Base-by-base conservation (phyloP, 2,329 filamentous ascomycete genomes). In the Microcyclosporella mali region DNA sequence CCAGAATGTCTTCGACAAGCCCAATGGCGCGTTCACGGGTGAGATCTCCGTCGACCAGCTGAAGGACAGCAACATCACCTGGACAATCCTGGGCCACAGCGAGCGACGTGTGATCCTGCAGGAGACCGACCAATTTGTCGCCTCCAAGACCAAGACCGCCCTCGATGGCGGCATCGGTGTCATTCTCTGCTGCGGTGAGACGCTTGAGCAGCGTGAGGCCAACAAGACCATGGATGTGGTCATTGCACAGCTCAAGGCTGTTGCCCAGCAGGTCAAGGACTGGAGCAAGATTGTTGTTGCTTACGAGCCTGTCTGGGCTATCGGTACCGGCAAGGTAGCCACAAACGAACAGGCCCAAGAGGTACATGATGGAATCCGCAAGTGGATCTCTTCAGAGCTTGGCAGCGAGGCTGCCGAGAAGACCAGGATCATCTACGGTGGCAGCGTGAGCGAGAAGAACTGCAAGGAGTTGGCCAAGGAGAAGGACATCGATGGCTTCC, bases 371-470 rank as follows among this genome's bases (percentile, higher is more conserved):
- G 88, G 85, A 55, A 94, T 98, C 71, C 85, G 92, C 59, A 73
- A 81, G 62, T 97, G 89, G 87, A 77, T 98, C 64, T 67, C 63
- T 50, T 79, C 82, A 63, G 78, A 81, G 61, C 78, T 89, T 58
- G 86, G 94, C 53, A 72, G 79, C 63, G 76, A 85, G 65, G 86
- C 84, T 44, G 81, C 88, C 35, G 88, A 94, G 53, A 81, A 84
- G 72, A 95, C 89, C 50, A 81, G 92, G 60, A 87, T 98, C 66
- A 83, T 98, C 65, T 98, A 98, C 71, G 92, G 92, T 56, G 92
- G 92, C 65, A 92, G 85, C 61, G 92, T 98, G 61, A 94, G 78
- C 66, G 92, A 95, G 78, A 95, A 95, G 85, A 98, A 98, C 81
- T 94, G 87, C 78, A 79, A 76, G 64, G 90, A 97, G 53, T 79